Base-by-base conservation (phyloP, 495 filamentous ascomycete species). In the Ramalina peruviana region DNA sequence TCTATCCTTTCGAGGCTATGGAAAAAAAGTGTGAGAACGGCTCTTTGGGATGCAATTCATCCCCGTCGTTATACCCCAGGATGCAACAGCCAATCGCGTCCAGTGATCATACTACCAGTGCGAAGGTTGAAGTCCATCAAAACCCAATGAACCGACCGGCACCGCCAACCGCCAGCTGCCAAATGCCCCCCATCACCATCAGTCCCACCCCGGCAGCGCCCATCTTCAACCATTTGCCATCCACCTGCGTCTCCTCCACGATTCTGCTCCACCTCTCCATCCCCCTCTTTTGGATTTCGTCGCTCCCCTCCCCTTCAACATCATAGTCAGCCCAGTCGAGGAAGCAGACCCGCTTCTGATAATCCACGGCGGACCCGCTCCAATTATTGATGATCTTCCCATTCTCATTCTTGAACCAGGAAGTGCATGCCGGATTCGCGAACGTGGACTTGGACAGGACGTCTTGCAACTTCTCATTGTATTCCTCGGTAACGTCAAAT, bases 341-440 rank as follows among this genome's bases (percentile, higher is more conserved):
- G 26, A 57, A 57, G 7, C 57, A 56, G 36, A 75, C 49, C 33
- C 67, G 50, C 25, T 62, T 50, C 55, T 78, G 74, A 51, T 79
- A 79, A 45, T 70, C 62, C 2, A 76, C 48, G 9, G 70, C 74
- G 11, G 68, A 72, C 5, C 69, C 65, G 13, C 58, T 65, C 74
- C 74, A 80, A 54, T 45, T 53, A 5, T 33, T 76, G 26, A 73
- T 79, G 49, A 78, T 74, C 40, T 64, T 51, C 2, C 74, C 77
- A 12, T 69, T 63, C 1, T 68, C 64, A 36, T 62, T 68, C 62
- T 78, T 78, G 55, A 79, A 80, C 74, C 75, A 80, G 17, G 61
- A 68, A n/a, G 62, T 65, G 56, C 75, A 80, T 26, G 67, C 68
- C 1, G 69, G 68, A 49, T 80, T 72, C 13, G 73, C 74, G 49